Evolutionary conservation across 352 stramenopile species (phyloP).

Genomic region (Pythium monospermum): DNA sequence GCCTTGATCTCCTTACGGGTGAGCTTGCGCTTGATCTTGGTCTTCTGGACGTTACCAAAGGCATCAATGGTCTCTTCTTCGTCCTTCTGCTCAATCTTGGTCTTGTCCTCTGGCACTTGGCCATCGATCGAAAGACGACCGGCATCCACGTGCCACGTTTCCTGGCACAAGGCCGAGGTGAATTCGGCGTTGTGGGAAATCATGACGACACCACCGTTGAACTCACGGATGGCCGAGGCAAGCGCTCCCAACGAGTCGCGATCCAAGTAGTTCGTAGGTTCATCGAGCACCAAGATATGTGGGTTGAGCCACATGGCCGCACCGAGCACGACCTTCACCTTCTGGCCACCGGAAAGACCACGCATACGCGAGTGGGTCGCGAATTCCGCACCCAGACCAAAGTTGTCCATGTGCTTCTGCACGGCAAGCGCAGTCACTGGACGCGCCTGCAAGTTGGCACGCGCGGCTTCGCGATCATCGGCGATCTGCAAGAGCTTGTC

Average conservation of each 20-base stretch:
- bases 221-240: slow-evolving; percentile 64
- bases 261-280: slow-evolving; percentile 88
- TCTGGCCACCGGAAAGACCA: slow-evolving; percentile 71
- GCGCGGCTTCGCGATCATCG: slow-evolving; percentile 59
- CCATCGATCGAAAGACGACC: slow-evolving; percentile 83
- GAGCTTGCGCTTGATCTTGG: slow-evolving; percentile 88
- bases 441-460: slow-evolving; percentile 52
- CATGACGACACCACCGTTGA: slow-evolving; percentile 70
- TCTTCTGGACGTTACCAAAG: slow-evolving; percentile 85
- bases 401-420: slow-evolving; percentile 74
- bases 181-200: slow-evolving; percentile 83
- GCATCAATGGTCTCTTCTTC: slow-evolving; percentile 76
- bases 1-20: slow-evolving; percentile 88
- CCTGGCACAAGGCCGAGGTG: slow-evolving; percentile 74
- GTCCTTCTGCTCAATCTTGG: slow-evolving; percentile 89
- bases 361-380: slow-evolving; percentile 79
- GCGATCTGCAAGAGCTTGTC: slow-evolving; percentile 58
- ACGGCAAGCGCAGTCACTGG: slow-evolving; percentile 67
- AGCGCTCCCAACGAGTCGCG: slow-evolving; percentile 53
- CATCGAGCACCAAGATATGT: slow-evolving; percentile 86
- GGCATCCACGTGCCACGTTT: slow-evolving; percentile 73
- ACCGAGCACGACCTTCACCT: slow-evolving; percentile 78
- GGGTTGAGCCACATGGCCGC: slow-evolving; percentile 79
- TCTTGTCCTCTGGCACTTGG: slow-evolving; percentile 82
- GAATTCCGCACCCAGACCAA: slow-evolving; percentile 63